Evolutionary conservation across 1,284 basidiomycete genomes (phyloP).

Genomic region (Trametes polyzona): DNA sequence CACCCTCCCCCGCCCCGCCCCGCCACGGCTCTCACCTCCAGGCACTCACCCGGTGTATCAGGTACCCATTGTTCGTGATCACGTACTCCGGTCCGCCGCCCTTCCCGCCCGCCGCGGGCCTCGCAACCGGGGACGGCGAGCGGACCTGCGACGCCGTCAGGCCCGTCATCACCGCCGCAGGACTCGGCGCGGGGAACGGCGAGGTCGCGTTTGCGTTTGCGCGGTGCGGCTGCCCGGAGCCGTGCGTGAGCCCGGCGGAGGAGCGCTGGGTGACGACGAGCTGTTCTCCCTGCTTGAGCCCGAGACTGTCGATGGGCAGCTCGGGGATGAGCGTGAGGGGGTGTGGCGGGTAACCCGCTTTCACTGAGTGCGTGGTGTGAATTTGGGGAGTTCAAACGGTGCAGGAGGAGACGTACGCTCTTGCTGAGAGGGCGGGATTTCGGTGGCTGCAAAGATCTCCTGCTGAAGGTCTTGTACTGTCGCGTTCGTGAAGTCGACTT

Average conservation of each 20-base stretch:
- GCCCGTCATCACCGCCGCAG: constrained; percentile 30
- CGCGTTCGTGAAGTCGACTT: constrained; percentile 64
- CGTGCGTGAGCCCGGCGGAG: constrained; percentile 18
- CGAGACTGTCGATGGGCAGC: constrained; percentile 74
- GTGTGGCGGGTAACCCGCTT: constrained; percentile 83
- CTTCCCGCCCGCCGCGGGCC: constrained; percentile 19
- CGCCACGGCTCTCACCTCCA: not conserved
- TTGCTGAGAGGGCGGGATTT: constrained; percentile 78
- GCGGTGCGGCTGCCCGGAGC: constrained; percentile 20
- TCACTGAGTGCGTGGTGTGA: constrained; percentile 55
- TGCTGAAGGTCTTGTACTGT: constrained; percentile 77
- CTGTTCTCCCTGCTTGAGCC: constrained; percentile 79
- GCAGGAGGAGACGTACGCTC: constrained; percentile 56
- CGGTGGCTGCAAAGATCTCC: constrained; percentile 64
- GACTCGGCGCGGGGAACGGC: constrained; percentile 13
- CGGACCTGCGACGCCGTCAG: constrained; percentile 31
- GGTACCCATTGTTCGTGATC: constrained; percentile 58
- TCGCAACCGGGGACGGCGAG: constrained; percentile 19
- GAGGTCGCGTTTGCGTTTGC: not conserved
- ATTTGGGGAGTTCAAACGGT: not conserved
- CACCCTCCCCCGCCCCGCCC: not conserved
- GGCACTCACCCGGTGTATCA: constrained; percentile 68
- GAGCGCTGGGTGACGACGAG: constrained; percentile 71
- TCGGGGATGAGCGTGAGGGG: constrained; percentile 72
- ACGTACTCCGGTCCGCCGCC: constrained; percentile 59